Evolutionary conservation across 306 rosid genomes (phyloP), one percentile per base, ranked within the genome.

Genomic region (Lathyrus sativus): DNA sequence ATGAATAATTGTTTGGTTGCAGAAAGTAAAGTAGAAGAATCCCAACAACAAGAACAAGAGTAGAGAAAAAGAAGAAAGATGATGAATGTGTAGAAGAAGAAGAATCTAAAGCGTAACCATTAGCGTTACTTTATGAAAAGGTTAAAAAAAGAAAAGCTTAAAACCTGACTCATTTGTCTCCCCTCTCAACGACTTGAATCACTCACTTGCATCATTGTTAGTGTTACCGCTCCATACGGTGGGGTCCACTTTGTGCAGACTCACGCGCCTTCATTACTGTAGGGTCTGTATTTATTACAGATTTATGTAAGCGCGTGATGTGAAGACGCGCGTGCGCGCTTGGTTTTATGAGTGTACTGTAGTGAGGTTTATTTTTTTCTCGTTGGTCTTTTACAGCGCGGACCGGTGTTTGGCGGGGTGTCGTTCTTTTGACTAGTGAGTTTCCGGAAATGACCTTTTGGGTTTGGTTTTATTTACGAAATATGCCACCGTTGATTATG

Each of bases 131-230:
- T 89, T 87, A 7, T 61, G 67, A 81, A 87, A 86, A 84, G 81
- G 46, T 33, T 3, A 65, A 58, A 35, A 13, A n/a, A 33, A 39
- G 4, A 14, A 44, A 54, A 68, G 65, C 57, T 38, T 24, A 29
- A n/a, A 71, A 13, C 65, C 88, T 71, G 92, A 76, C 90, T 83
- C 67, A 74, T 57, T 76, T 87, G 89, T 87, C 89, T 80, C 82
- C 82, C 68, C 58, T 75, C 80, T 41, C 83, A 81, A 79, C 88
- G 84, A 76, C 82, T 79, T 77, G 79, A 78, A 78, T 64, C 42
- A 3, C 33, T 56, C 65, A 74, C 73, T 17, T 50, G 44, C 75
- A 73, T 75, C 82, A 73, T 76, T 73, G 62, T 65, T 65, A 73
- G 74, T 73, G 62, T 65, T 65, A 66, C 76, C 61, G 15, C 44